Base-by-base conservation (phyloP, 306 rosid genomes). In the Aeschynomene evenia region DNA sequence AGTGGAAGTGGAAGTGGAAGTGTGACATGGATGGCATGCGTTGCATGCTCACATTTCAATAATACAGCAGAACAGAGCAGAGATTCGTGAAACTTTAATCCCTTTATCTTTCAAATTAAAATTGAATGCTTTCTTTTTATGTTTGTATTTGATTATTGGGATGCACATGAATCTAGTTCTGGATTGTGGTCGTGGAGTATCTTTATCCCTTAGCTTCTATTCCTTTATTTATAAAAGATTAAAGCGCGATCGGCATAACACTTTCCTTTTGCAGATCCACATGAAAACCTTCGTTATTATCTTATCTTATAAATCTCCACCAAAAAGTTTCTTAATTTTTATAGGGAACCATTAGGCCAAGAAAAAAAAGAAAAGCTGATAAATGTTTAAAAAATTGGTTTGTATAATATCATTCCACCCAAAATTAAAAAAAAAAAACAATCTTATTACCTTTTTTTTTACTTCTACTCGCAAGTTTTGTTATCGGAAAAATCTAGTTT, bases 1-100 rank as follows among this genome's bases (percentile, higher is more conserved):
- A n/a, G n/a, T n/a, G n/a, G 6, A n/a, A 36, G 10, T 19, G 36
- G n/a, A 22, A 66, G 79, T 72, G 79, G 81, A 79, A 60, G 14
- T 50, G n/a, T 78, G 88, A 86, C 50, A 70, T 34, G 74, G 82
- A 80, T 58, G 61, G 24, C 82, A 80, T 62, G 74, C 16, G 70
- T 22, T 22, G 73, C 42, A 49, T 66, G 74, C 57, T 69, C 84
- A 54, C 39, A 66, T 81, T 72, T 66, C 18, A 37, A 45, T 52
- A 53, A n/a, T n/a, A n/a, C n/a, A n/a, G n/a, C n/a, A n/a, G n/a
- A n/a, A n/a, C n/a, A n/a, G 19, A 15, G 36, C 61, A 73, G 39
- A 71, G 45, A 54, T 72, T 61, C 50, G 26, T 33, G 56, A 12
- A 67, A 14, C 82, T 77, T 77, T 77, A 71, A 18, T 21, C 45